A percentile compares a stretch with the other conserved stretches of the same genome.
Evolutionary conservation across 1,284 basidiomycete species (phyloP).

Genomic region (Pholiota adiposa): DNA sequence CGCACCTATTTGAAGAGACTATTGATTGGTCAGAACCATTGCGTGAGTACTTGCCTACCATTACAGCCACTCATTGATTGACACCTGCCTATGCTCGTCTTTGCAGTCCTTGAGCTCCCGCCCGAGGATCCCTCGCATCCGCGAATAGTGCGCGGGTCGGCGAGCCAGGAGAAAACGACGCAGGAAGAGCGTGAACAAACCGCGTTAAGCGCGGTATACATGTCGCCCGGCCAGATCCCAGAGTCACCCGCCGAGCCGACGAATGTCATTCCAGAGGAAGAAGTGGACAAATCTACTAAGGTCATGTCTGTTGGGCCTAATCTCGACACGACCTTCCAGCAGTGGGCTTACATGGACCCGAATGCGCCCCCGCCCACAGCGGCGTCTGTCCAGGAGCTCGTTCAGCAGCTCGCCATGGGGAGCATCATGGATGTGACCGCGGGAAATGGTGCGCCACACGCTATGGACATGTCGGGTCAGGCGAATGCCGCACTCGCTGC

Average conservation of each 20-base stretch:
- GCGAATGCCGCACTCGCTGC: slow-evolving; percentile 39
- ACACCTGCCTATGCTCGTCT: slow-evolving; percentile 18
- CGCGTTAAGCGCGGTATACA: slow-evolving; percentile 75
- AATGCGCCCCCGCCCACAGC: slow-evolving; percentile 21
- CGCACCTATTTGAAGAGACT: slow-evolving; percentile 79
- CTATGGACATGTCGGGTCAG: slow-evolving; percentile 31
- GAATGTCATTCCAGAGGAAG: slow-evolving; percentile 62
- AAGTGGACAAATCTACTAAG: slow-evolving; percentile 64
- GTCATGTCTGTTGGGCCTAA: slow-evolving; percentile 72
- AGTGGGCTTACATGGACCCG: slow-evolving; percentile 5
- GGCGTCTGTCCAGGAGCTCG: slow-evolving; percentile 67
- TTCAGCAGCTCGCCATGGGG: slow-evolving; percentile 61
- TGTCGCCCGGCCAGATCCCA: slow-evolving; percentile 69
- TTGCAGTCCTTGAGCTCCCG: slow-evolving; percentile 64
- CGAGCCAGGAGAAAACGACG: slow-evolving; percentile 64
- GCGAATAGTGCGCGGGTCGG: slow-evolving; percentile 54
- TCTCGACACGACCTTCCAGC: slow-evolving; percentile 61
- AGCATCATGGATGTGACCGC: slow-evolving; percentile 25
- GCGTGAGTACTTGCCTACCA: slow-evolving; percentile 51
- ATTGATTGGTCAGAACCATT: slow-evolving; percentile 81
- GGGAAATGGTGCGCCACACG: slow-evolving; percentile 10
- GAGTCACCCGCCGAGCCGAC: slow-evolving; percentile 76
- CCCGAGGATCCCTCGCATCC: slow-evolving; percentile 42
- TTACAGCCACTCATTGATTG: slow-evolving; percentile 27
- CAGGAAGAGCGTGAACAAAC: slow-evolving; percentile 80